Base-by-base conservation (phyloP, 1,284 basidiomycete species). In the Pseudozyma pruni region DNA sequence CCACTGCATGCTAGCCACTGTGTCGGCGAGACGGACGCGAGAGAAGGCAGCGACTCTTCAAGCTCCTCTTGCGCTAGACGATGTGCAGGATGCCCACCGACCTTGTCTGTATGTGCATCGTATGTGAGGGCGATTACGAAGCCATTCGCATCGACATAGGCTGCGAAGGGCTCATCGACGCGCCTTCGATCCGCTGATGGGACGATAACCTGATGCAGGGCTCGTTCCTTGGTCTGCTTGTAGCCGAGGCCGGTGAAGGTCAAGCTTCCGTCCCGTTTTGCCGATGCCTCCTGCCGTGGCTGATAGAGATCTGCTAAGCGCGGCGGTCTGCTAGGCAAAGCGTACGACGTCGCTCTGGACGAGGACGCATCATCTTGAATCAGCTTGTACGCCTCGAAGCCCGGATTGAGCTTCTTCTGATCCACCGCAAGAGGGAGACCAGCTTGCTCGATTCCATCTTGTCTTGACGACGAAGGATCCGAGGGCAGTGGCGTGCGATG, bases 351-450 rank as follows among this genome's bases (percentile, higher is more conserved):
- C 13, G 31, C 4, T 8, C 25, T 46, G 4, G 50, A 46, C 1
- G 49, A 23, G 1, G 49, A n/a, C 2, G 48, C 16, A 2, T 43
- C 51, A 34, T 74, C 60, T 19, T 67, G 58, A 7, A 72, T 37
- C 19, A 75, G 74, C 33, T 57, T 62, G 32, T 75, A 75, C 3
- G 70, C 63, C 40, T 75, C 66, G 38, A 75, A 75, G n/a, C 13
- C 17, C 0, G 71, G 54, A 23, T 48, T 49, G 16, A 72, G 63
- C 43, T 58, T 57, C n/a, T 38, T 8, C 7, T 43, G 54, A n/a
- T 64, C 46, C 33, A 70, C 38, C 4, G 20, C 3, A 42, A 69
- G 63, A 3, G 59, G 37, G 25, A 49, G 22, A 17, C 13, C 40
- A 13, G 14, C 41, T 8, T 14, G 23, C 6, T 25, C 22, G 34